Percentiles rank a stretch among this genome's conserved stretches.
Conservation (phyloP, 768 basidiomycete genomes). For the Cystobasidium onofrii region DNA sequence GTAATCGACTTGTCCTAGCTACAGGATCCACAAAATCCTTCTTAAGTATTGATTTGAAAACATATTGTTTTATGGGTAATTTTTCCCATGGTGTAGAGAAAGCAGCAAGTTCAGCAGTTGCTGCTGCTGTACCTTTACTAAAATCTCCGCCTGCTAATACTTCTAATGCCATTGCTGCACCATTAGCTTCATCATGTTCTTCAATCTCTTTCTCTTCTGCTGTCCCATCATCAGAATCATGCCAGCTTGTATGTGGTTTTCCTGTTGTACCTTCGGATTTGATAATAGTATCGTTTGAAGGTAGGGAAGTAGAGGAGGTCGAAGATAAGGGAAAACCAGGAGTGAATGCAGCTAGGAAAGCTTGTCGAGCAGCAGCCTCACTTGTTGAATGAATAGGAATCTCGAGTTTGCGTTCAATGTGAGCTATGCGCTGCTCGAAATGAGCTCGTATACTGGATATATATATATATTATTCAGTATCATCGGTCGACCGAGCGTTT, state of each 20-base stretch:
- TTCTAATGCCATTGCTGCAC: conserved; percentile 23
- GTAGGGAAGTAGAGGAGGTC: not conserved
- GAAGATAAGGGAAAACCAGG: not conserved
- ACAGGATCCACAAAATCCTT: not conserved
- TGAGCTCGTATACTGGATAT: conserved; percentile 7
- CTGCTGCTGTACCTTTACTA: not conserved
- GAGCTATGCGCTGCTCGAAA: conserved; percentile 10
- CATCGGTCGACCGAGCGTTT: not conserved
- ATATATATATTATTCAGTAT: not conserved
- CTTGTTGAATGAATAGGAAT: not conserved
- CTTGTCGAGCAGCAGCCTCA: not conserved
- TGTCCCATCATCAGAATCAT: conserved; percentile 7
- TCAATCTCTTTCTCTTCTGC: not conserved
- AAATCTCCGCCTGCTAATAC: conserved; percentile 15
- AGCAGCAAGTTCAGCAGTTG: not conserved
- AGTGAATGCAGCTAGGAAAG: not conserved
- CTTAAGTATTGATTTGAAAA: not conserved
- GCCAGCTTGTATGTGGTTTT: not conserved
- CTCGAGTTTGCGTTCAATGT: not conserved
- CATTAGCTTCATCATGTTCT: conserved; percentile 18
- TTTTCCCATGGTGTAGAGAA: not conserved
- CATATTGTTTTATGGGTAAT: not conserved
- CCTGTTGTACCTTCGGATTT: not conserved
- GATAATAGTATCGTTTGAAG: not conserved
- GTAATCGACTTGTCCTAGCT: not conserved